Base-by-base conservation (phyloP, 345 rosid genomes). In the Geranium rotundifolium region DNA sequence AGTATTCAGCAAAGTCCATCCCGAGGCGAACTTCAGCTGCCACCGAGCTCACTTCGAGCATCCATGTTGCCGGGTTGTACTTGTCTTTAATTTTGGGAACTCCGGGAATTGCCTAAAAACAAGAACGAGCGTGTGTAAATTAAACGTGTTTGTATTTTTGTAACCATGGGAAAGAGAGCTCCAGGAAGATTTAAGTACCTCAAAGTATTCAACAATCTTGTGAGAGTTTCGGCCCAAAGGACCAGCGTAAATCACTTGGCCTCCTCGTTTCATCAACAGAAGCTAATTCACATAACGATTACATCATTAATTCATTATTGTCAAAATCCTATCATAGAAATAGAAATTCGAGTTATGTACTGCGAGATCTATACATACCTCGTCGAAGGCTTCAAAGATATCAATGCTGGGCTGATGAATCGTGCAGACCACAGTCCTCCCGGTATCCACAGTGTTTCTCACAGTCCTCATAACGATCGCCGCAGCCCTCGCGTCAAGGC, bases 391-490 rank as follows among this genome's bases (percentile, higher is more conserved):
- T 85, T 90, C 95, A 14, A 90, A 87, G 66, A 90, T 90, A 63
- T 90, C 97, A 23, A 82, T 90, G 69, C 90, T 90, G 37, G 95
- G 95, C 61, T 85, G 95, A 69, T 90, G 97, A 60, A 90, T 87
- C 10, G 91, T 90, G 76, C 95, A 90, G 41, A 90, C 95, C 9
- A 90, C 91, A 4, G 95, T 87, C 70, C 88, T 80, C 61, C 96
- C 96, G 3, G 95, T 89, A 67, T 90, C 97, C 65, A 87, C 95
- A 0, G 91, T 90, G 81, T 90, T 90, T 64, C 97, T 85, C 59
- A 87, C 97, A 0, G 97, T 80, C 66, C 97, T 87, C 97, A 87
- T 90, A 29, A 90, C 97, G 69, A 85, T 90, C 1, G 95, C 95
- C 7, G 95, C 95, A 29, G 95, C 97, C 30, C 86, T 83, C 1